Evolutionary conservation across 495 filamentous ascomycete species (phyloP).

Genomic region (Penicillium canariense): DNA sequence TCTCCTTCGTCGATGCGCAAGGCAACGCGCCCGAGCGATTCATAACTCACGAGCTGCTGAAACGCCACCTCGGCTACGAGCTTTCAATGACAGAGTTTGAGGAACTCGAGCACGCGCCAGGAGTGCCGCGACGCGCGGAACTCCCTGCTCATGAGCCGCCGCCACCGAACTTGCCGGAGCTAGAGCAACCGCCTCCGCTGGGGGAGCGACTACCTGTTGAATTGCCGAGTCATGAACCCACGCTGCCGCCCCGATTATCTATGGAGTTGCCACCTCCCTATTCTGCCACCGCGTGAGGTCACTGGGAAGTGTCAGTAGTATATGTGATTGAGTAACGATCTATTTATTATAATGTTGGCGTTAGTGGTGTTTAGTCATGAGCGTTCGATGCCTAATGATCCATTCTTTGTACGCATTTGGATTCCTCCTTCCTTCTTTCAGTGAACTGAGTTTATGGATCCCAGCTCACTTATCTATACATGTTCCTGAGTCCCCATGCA

Average conservation of each 20-base stretch:
- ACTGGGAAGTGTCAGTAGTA: background rate
- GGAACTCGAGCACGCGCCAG: slow-evolving; percentile 18
- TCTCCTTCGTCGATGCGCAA: slow-evolving; percentile 50
- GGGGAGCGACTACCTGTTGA: background rate
- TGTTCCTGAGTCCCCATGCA: no score
- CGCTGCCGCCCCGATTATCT: background rate
- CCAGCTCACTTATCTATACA: no score
- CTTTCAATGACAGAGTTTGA: slow-evolving; percentile 44
- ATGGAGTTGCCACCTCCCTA: slow-evolving; percentile 4
- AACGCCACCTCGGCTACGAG: slow-evolving; percentile 47
- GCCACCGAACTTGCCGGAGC: background rate
- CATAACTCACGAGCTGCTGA: slow-evolving; percentile 48
- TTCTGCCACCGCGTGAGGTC: background rate
- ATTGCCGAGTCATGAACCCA: background rate
- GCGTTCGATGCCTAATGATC: no score
- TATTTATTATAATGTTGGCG: no score
- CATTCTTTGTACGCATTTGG: no score
- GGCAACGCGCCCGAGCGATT: slow-evolving; percentile 46
- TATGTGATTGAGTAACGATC: background rate
- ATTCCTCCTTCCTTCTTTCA: no score
- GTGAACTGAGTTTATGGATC: no score
- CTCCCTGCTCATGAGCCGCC: background rate
- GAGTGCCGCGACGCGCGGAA: background rate
- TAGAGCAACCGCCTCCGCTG: background rate
- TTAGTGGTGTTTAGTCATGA: no score